Base-by-base conservation (phyloP, 306 rosid species). In the Vigna nakashimae region DNA sequence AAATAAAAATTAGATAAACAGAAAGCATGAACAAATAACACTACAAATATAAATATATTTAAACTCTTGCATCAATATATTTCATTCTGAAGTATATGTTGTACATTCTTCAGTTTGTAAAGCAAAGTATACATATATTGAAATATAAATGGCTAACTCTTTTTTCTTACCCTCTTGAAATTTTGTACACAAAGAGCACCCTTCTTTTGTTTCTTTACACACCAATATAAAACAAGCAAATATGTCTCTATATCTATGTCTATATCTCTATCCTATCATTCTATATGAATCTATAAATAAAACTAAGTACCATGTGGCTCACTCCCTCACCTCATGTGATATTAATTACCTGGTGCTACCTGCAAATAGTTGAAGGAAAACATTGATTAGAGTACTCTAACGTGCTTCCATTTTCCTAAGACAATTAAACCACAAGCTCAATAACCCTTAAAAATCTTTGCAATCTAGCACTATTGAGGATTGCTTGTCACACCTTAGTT, bases 171-270 rank as follows among this genome's bases (percentile, higher is more conserved):
- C 6, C n/a, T 67, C 65, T 57, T 22, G 42, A 50, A 46, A 17
- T 49, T 68, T 60, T 69, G 72, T 79, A 74, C 80, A 86, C 17
- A 57, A 45, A 87, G 69, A 75, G 74, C 71, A 75, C 75, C 80
- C 72, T 24, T 56, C 32, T 65, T 55, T 70, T 77, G 64, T 75
- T 72, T 40, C 51, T 79, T 83, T 79, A 57, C 84, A 75, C 45
- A 71, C 66, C 15, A 72, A 78, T 45, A 58, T 45, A 58, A 17
- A 75, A 36, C 48, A 17, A 75, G 56, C 48, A 71, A 68, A 65
- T 74, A 65, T 74, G 65, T 43, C 50, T 65, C 49, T 71, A 40
- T 65, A 50, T 28, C 45, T 55, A 69, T 68, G 22, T 65, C 28
- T 65, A 7, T 63, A 10, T 60, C 67, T 60, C 12, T 60, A 30